Conservation (phyloP, 768 basidiomycete species). For the Harrya chromipes region DNA sequence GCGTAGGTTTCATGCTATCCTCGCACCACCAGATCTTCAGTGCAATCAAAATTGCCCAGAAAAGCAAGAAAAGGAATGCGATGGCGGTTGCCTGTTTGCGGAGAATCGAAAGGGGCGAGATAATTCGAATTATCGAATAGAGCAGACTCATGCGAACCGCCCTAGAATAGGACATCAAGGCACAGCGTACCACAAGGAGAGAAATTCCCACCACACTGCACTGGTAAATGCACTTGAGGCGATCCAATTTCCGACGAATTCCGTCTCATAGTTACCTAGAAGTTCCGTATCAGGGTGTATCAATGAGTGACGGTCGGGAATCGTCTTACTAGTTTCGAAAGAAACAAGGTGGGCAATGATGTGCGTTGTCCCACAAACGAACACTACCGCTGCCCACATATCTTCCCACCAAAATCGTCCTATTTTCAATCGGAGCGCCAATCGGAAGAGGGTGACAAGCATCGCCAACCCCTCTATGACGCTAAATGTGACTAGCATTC, state of each 20-base stretch:
- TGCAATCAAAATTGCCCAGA: neutral
- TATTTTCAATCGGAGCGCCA: conserved; percentile 14
- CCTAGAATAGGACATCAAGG: neutral
- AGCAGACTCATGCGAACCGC: conserved; percentile 6
- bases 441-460: conserved; percentile 13
- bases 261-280: neutral
- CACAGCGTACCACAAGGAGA: neutral
- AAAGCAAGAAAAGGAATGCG: neutral
- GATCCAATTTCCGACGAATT: neutral
- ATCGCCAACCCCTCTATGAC: conserved; percentile 4
- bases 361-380: neutral
- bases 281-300: neutral
- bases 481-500: conserved; percentile 1
- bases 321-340: neutral
- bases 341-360: neutral
- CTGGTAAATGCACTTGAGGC: neutral
- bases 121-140: neutral
- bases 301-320: neutral
- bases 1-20: no score
- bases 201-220: neutral
- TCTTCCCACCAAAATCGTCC: conserved; percentile 26
- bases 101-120: neutral
- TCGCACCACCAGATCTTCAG: neutral
- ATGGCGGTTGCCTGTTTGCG: neutral
- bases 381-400: conserved; percentile 16